Base-by-base conservation (phyloP, 768 basidiomycete genomes). In the Boletus tomentosulus region DNA sequence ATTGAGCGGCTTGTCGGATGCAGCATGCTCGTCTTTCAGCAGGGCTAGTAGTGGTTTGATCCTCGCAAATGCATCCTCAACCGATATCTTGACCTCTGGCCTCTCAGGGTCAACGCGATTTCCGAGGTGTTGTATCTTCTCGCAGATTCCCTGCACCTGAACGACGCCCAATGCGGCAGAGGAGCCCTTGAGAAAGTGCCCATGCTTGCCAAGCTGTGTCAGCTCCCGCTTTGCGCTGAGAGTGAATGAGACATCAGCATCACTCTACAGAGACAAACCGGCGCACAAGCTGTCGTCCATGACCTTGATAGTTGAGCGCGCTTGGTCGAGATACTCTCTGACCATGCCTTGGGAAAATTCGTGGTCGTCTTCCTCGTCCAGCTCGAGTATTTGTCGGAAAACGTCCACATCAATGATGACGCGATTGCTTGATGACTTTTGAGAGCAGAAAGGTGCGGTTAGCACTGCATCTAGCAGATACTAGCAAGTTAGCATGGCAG, bases 141-240 rank as follows among this genome's bases (percentile, higher is more conserved):
- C 93, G 75, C 96, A 98, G 25, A 86, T 85, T 15, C 74, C 78
- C 67, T 92, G 87, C 49, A 99, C 94, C 58, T 82, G 81, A 54
- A 73, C 73, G 30, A 95, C 82, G 27, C 97, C 96, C 43, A 99
- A 79, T 3, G 95, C 92, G 28, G 95, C 95, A 12, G 94, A 96
- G 3, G 95, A 98, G 45, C 96, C 96, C 71, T 98, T 99, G 66
- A 98, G 84, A 73, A 91, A 99, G 72, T 99, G 96, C 0, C 95
- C 97, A 10, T 88, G 78, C 16, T 75, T 72, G 3, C 89, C 87
- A 16, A 99, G 81, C 51, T 79, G 67, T 10, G 63, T 59, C 10
- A 96, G 80, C 59, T 94, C 79, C 57, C 84, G 79, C 24, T 62
- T 68, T 37, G 62, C 62, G 57, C 89, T 92, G 68, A 46, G 19